A percentile compares a stretch with the other conserved stretches of the same genome.
Conservation (phyloP, 2,329 filamentous ascomycete species). For the Fusarium acutatum region DNA sequence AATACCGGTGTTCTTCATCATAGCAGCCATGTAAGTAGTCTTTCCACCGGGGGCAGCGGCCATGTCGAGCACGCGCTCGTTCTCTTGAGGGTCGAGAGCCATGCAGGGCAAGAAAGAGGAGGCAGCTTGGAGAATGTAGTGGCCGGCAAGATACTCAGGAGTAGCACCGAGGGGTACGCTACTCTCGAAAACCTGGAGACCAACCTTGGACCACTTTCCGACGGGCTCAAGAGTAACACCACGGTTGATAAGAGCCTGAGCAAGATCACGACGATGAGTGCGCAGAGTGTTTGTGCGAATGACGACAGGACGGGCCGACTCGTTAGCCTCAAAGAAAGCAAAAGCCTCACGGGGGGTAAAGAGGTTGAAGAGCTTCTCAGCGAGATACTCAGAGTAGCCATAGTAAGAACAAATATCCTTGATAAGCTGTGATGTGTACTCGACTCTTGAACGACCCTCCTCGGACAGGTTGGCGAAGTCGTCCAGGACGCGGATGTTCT, state of each 20-base stretch:
- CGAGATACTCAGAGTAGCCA: constrained; percentile 93
- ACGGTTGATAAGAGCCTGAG: constrained; percentile 92
- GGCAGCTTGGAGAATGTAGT: constrained; percentile 97
- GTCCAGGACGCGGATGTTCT: constrained; percentile 90
- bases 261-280: constrained; percentile 78
- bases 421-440: constrained; percentile 87
- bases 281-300: constrained; percentile 97
- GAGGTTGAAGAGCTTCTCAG: constrained; percentile 92
- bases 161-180: constrained; percentile 88
- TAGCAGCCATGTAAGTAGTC: constrained; percentile 92
- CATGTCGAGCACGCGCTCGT: constrained; percentile 93
- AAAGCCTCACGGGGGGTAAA: constrained; percentile 95
- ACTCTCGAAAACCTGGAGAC: constrained; percentile 94
- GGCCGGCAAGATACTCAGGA: constrained; percentile 94
- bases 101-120: constrained; percentile 98
- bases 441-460: constrained; percentile 80
- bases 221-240: constrained; percentile 96
- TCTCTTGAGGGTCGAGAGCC: constrained; percentile 92
- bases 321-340: constrained; percentile 99
- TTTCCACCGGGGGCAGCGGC: constrained; percentile 95
- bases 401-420: constrained; percentile 97
- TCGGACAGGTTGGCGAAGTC: constrained; percentile 86
- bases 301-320: constrained; percentile 90
- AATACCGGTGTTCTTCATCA: constrained; percentile 96
- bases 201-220: constrained; percentile 98